phyloP scores from a whole-genome alignment of 306 rosid species.

The Prosopis cineraria region DNA sequence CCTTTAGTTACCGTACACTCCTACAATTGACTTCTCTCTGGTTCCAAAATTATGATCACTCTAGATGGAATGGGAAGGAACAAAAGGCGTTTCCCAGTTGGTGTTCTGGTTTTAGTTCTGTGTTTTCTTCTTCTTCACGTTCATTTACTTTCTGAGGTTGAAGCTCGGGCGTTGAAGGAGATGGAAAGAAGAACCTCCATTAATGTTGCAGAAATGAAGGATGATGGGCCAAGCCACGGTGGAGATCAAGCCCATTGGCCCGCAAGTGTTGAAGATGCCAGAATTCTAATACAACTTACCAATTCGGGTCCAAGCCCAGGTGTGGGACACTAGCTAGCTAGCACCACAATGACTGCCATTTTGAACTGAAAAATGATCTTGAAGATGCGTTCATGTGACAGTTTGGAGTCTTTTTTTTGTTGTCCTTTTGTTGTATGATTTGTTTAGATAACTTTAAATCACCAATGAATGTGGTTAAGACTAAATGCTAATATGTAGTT shows the following conservation, averaged over 20 bases:
- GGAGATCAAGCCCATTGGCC: constrained; percentile 52
- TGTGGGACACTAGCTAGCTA: constrained; percentile 39
- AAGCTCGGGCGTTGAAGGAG: constrained; percentile 32
- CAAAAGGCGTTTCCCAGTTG: neutral
- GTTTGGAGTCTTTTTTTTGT: neutral
- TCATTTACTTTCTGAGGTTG: constrained; percentile 14
- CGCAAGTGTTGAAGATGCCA: neutral
- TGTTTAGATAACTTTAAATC: neutral
- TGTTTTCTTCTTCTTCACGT: constrained; percentile 21
- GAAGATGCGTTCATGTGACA: neutral
- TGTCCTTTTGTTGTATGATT: neutral
- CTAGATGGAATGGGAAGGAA: constrained; percentile 31
- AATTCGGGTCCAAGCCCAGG: constrained; percentile 48
- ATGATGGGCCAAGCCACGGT: constrained; percentile 52
- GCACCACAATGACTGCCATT: neutral
- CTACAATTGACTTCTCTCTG: neutral
- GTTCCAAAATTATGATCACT: constrained; percentile 1
- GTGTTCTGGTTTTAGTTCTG: constrained; percentile 28
- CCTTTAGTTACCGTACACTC: neutral
- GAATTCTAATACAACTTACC: constrained; percentile 4
- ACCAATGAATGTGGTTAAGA: neutral
- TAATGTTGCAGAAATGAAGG: constrained; percentile 33
- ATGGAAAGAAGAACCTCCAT: neutral
- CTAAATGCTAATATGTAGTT: neutral
- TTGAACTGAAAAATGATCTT: neutral